A percentile compares a stretch with the other conserved stretches of the same genome.
Conservation (phyloP, 306 rosid species). For the Citrullus mucosospermus region DNA sequence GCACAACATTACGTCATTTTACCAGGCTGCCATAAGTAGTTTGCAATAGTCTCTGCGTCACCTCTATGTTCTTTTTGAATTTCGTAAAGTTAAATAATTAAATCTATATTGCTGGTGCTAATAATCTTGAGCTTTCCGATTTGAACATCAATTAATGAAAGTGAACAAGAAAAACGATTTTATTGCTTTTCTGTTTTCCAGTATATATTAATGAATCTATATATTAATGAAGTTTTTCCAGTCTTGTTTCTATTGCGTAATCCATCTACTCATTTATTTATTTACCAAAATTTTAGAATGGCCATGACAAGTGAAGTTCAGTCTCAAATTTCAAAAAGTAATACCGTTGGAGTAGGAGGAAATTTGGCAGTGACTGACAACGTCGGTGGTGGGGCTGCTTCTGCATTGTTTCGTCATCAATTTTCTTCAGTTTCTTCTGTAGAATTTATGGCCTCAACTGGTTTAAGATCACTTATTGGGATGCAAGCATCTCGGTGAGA, state of each 20-base stretch:
- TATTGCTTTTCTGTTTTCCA: neutral
- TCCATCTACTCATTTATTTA: slow-evolving; percentile 14
- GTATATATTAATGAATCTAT: neutral
- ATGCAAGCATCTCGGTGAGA: slow-evolving; percentile 77
- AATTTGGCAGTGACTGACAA: slow-evolving; percentile 70
- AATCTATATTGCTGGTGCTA: neutral
- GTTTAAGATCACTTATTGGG: slow-evolving; percentile 69
- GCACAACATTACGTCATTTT: neutral
- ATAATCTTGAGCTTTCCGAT: neutral
- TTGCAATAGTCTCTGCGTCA: neutral
- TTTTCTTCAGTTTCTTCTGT: slow-evolving; percentile 61
- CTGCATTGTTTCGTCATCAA: slow-evolving; percentile 56
- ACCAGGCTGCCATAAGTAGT: neutral
- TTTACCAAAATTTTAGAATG: slow-evolving; percentile 56
- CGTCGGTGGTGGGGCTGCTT: slow-evolving; percentile 83
- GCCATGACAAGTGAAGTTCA: slow-evolving; percentile 85
- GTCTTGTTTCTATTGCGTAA: neutral
- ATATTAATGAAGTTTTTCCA: neutral
- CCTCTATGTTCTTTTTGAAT: neutral
- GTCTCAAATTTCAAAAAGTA: slow-evolving; percentile 68
- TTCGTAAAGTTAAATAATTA: neutral
- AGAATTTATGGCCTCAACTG: slow-evolving; percentile 70
- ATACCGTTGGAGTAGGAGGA: slow-evolving; percentile 47
- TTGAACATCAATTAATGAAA: neutral
- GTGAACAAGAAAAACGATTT: neutral